These are phyloP conservation scores for Brassica napus DNA, from an alignment of 345 rosid species.

Conservation along the genomic window DNA sequence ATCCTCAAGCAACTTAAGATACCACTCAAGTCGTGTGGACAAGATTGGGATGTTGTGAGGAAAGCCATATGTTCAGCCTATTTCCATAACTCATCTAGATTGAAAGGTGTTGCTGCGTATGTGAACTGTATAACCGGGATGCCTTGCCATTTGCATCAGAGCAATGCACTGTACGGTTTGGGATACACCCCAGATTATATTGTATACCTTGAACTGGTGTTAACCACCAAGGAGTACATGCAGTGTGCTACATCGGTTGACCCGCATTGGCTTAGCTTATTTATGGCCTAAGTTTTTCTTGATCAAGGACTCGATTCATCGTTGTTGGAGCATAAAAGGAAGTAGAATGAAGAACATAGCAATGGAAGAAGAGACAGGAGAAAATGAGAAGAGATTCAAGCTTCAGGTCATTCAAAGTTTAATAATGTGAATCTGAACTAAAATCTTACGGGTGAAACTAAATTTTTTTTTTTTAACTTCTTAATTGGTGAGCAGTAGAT, in stretches of 20 bases:
- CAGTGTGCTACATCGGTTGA: constrained; percentile 94
- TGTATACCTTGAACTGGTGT: constrained; percentile 83
- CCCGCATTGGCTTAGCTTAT: constrained; percentile 90
- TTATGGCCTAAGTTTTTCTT: constrained; percentile 96
- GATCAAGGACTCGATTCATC: constrained; percentile 84
- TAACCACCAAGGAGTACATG: constrained; percentile 96
- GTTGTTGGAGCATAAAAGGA: constrained; percentile 85
- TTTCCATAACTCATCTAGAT: constrained; percentile 88
- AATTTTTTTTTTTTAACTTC: no score
- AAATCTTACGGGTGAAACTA: no score
- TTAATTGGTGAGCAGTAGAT: no score
- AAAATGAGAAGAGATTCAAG: constrained; percentile 56
- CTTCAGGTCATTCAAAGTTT: no score
- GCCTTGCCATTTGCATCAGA: constrained; percentile 95
- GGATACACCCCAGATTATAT: constrained; percentile 87
- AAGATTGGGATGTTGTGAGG: constrained; percentile 70
- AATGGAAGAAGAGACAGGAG: constrained; percentile 95
- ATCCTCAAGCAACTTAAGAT: constrained; percentile 44
- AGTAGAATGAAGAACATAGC: constrained; percentile 86
- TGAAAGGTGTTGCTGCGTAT: constrained; percentile 93
- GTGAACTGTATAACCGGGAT: constrained; percentile 81
- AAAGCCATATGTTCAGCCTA: constrained; percentile 93
- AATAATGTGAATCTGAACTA: no score
- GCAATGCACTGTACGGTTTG: constrained; percentile 86
- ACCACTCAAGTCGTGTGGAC: constrained; percentile 72